Percentiles rank a stretch among this genome's conserved stretches.
Evolutionary conservation across 192 early-diverging fungal genomes (phyloP).

Genomic region (Coemansia sp.): DNA sequence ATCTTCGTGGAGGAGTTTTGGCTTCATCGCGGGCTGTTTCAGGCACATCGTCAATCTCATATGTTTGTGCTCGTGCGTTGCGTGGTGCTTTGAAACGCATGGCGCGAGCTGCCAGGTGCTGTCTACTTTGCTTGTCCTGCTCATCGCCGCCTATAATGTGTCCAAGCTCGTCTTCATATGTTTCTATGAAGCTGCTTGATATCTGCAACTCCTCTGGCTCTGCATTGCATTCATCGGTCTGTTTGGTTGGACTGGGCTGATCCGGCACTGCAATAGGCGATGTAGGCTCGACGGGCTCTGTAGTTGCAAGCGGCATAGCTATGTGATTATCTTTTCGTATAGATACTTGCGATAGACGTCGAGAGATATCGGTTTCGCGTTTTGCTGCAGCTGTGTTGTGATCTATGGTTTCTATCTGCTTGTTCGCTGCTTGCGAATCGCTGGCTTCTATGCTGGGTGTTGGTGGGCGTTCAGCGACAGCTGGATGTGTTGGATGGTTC

Average conservation of each 20-base stretch:
- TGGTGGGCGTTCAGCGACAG: no score
- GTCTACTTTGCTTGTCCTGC: constrained; percentile 11
- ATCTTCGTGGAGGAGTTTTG: background rate
- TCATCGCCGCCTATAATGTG: constrained; percentile 7
- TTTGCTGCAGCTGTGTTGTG: background rate
- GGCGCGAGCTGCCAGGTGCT: constrained; percentile 31
- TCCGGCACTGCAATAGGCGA: background rate
- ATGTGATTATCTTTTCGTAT: background rate
- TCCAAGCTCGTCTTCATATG: background rate
- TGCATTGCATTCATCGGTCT: background rate
- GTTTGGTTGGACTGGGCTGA: background rate
- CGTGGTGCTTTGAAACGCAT: constrained; percentile 48
- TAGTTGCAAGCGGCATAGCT: background rate
- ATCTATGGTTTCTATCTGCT: no score
- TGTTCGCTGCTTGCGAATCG: no score
- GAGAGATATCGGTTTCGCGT: constrained; percentile 6
- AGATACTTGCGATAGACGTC: constrained; percentile 8
- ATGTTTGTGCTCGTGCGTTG: constrained; percentile 40
- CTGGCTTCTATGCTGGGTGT: no score
- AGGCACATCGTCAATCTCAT: constrained; percentile 34
- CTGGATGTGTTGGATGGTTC: background rate
- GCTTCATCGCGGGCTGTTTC: background rate
- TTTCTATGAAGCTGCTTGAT: background rate
- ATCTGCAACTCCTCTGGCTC: background rate
- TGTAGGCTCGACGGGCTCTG: background rate